Base-by-base conservation (phyloP, 805 yeast genomes). In the Nakazawaea holstii region DNA sequence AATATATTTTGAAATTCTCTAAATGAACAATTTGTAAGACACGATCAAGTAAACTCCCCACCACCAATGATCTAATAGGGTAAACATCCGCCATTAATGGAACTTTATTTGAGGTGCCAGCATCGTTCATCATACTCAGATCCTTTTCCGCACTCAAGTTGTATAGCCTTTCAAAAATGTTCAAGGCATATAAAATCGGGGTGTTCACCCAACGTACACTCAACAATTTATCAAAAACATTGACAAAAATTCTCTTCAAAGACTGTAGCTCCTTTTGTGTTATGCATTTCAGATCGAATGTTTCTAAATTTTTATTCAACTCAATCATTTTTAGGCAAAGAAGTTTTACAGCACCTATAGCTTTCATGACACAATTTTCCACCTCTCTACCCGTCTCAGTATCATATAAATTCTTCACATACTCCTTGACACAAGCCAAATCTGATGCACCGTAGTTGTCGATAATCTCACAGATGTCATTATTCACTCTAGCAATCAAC, bases 161-260 rank as follows among this genome's bases (percentile, higher is more conserved):
- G 37, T 14, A 26, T 7, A 41, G 9, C 4, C 31, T 31, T 32
- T 17, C 29, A 28, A 41, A 6, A 11, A 28, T 30, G 8, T 8
- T 31, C 13, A 41, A 32, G 9, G 13, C 36, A 32, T 4, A 24
- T 6, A n/a, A 31, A 20, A 41, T 13, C n/a, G 37, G 29, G 9
- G 44, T 41, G n/a, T 31, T 32, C 8, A 41, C 37, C 44, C 44
- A 41, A 31, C 26, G 17, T 17, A 41, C 20, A 10, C 20, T 9
- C 10, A 31, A 8, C 15, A 41, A 13, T 11, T 6, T 8, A 7
- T 32, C 20, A 32, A 41, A 24, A 9, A 32, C 6, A 10, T 30
- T 31, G 29, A 41, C 13, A 29, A 30, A 31, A 8, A 9, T 10
- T 4, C 15, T 4, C 14, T 30, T 26, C 14, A 29, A 14, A 8